Evolutionary conservation across 345 rosid species (phyloP).

Genomic region (Acer negundo): DNA sequence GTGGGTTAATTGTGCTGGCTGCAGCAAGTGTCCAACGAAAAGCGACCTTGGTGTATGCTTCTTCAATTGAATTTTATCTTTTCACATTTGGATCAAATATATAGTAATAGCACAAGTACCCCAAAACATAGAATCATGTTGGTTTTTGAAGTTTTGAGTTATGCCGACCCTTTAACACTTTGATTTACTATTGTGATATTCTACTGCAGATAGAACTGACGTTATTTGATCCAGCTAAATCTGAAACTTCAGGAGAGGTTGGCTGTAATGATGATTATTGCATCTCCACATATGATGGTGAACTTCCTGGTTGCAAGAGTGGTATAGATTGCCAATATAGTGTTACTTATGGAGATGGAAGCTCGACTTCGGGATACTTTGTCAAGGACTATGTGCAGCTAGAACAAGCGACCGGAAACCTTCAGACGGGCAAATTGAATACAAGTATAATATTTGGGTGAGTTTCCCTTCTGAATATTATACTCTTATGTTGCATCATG

Average conservation of each 20-base stretch:
- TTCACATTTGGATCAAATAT: neutral
- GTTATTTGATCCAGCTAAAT: conserved; percentile 51
- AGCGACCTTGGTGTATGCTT: conserved; percentile 73
- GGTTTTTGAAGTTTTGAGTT: neutral
- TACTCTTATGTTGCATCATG: neutral
- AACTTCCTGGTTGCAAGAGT: conserved; percentile 54
- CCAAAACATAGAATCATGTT: neutral
- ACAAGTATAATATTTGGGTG: conserved; percentile 73
- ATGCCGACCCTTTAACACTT: neutral
- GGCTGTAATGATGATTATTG: conserved; percentile 65
- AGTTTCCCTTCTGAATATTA: conserved; percentile 21
- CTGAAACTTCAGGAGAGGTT: conserved; percentile 46
- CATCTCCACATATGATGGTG: conserved; percentile 38
- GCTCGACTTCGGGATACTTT: conserved; percentile 69
- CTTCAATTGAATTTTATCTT: conserved; percentile 15
- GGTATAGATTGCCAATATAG: conserved; percentile 52
- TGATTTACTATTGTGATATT: conserved; percentile 2
- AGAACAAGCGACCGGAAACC: conserved; percentile 56
- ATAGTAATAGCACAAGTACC: neutral
- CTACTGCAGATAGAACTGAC: conserved; percentile 54
- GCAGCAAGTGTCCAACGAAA: conserved; percentile 67
- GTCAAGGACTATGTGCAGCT: conserved; percentile 61
- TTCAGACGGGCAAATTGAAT: conserved; percentile 42
- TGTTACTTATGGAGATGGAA: conserved; percentile 79
- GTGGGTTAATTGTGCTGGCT: conserved; percentile 80